Evolutionary conservation across 2,329 filamentous ascomycete genomes (phyloP).

Genomic region (Aspergillus sp.): DNA sequence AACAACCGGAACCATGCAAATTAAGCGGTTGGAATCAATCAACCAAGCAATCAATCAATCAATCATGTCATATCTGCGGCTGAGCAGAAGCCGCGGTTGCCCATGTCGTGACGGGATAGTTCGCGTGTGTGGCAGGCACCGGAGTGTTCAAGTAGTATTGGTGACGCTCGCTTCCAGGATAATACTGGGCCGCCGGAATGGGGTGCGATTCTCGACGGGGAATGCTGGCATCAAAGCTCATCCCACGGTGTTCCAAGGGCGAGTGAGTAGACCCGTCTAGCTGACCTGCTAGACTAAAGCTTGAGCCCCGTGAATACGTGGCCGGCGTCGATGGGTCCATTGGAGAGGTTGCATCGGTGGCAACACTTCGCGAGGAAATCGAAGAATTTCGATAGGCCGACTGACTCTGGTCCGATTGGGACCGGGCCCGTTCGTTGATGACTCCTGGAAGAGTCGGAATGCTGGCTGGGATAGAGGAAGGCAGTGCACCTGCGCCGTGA

Average conservation of each 20-base stretch:
- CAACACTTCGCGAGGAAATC: conserved; percentile 38
- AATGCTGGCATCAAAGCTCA: conserved; percentile 34
- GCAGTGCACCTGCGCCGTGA: conserved; percentile 33
- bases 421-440: conserved; percentile 37
- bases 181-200: conserved; percentile 33
- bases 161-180: conserved; percentile 30
- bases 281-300: conserved; percentile 36
- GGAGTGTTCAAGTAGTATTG: conserved; percentile 35
- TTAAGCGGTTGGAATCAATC: not conserved
- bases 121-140: conserved; percentile 28
- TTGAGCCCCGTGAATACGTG: conserved; percentile 35
- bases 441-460: conserved; percentile 32
- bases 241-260: conserved; percentile 32
- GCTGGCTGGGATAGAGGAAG: conserved; percentile 32
- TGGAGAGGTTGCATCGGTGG: conserved; percentile 39
- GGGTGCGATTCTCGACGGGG: conserved; percentile 39
- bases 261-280: conserved; percentile 30
- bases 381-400: conserved; percentile 42
- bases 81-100: conserved; percentile 39
- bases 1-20: not conserved
- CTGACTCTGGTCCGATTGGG: conserved; percentile 36
- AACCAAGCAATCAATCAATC: not conserved
- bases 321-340: conserved; percentile 38
- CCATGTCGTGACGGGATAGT: conserved; percentile 38
- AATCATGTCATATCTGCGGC: conserved; percentile 32